Conservation (phyloP, 2,329 filamentous ascomycete genomes). For the Calonectria naviculata region DNA sequence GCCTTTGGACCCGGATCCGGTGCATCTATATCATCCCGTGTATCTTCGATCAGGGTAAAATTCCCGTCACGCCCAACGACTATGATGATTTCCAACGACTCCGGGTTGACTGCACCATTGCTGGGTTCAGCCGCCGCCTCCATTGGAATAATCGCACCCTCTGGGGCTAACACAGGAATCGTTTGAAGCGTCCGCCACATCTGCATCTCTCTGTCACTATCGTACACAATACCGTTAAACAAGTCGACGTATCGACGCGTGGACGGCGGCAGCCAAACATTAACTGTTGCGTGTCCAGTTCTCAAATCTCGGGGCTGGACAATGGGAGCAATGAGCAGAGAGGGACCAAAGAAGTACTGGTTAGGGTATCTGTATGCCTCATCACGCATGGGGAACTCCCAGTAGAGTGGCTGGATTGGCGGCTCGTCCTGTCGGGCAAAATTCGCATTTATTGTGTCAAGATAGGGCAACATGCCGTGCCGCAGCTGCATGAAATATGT, state of each 20-base stretch:
- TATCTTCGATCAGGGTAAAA: slow-evolving; percentile 62
- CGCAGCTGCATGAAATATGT: slow-evolving; percentile 62
- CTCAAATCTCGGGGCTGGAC: slow-evolving; percentile 58
- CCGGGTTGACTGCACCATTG: slow-evolving; percentile 61
- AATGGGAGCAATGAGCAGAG: slow-evolving; percentile 67
- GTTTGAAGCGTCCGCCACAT: slow-evolving; percentile 59
- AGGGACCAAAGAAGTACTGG: slow-evolving; percentile 68
- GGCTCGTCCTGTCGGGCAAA: slow-evolving; percentile 55
- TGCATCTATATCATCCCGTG: slow-evolving; percentile 2
- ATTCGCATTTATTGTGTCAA: slow-evolving; percentile 68
- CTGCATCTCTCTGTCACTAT: slow-evolving; percentile 63
- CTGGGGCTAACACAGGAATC: slow-evolving; percentile 63
- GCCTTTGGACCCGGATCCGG: background rate
- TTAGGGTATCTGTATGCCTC: slow-evolving; percentile 68
- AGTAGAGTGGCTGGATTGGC: slow-evolving; percentile 72
- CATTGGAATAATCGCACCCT: slow-evolving; percentile 69
- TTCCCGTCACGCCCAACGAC: slow-evolving; percentile 59
- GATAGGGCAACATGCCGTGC: slow-evolving; percentile 69
- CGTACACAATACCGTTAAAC: slow-evolving; percentile 67
- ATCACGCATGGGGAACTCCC: slow-evolving; percentile 62
- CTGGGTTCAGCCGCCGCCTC: slow-evolving; percentile 52
- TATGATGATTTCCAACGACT: slow-evolving; percentile 59
- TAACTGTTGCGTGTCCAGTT: slow-evolving; percentile 59
- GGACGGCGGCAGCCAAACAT: slow-evolving; percentile 66
- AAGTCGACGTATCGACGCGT: slow-evolving; percentile 64